Evolutionary conservation across 2,329 filamentous ascomycete genomes (phyloP).

Genomic region (Apiospora saccharicola): DNA sequence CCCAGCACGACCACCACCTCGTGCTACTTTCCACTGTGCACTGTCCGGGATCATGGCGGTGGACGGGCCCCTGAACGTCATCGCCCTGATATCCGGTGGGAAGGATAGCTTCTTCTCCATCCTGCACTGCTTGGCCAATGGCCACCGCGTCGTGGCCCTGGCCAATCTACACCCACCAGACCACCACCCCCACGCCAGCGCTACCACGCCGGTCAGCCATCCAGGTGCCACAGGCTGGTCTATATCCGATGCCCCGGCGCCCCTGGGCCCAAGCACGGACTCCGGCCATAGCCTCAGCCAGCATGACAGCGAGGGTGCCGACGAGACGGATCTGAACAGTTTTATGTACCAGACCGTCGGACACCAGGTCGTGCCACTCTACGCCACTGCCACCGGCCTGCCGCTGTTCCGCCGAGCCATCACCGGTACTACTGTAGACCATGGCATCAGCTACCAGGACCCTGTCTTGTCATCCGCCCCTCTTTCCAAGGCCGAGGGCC

Average conservation of each 20-base stretch:
- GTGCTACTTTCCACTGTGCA: not conserved
- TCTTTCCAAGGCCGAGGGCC: not conserved
- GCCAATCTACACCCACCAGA: slow-evolving; percentile 80
- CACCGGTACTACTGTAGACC: slow-evolving; percentile 72
- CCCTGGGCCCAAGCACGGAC: slow-evolving; percentile 17
- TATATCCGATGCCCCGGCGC: not conserved
- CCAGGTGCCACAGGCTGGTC: slow-evolving; percentile 23
- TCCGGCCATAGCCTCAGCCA: slow-evolving; percentile 25
- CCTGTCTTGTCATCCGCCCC: slow-evolving; percentile 27
- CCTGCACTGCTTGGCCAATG: slow-evolving; percentile 86
- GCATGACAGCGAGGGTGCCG: slow-evolving; percentile 38
- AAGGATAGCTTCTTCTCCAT: slow-evolving; percentile 97
- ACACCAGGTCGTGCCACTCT: slow-evolving; percentile 85
- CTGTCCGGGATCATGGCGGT: slow-evolving; percentile 46
- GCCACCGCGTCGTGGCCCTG: slow-evolving; percentile 84
- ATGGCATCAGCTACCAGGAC: slow-evolving; percentile 72
- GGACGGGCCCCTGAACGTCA: slow-evolving; percentile 70
- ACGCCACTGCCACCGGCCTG: slow-evolving; percentile 78
- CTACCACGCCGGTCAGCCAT: slow-evolving; percentile 28
- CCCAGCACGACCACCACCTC: not conserved
- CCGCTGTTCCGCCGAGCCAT: slow-evolving; percentile 87
- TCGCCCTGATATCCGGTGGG: slow-evolving; percentile 92
- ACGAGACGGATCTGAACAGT: slow-evolving; percentile 80
- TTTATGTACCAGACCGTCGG: slow-evolving; percentile 99
- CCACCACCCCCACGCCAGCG: not conserved